A percentile compares a stretch with the other conserved stretches of the same genome.
Evolutionary conservation across 2,329 filamentous ascomycete genomes (phyloP).

Genomic region (Colletotrichum costaricense): DNA sequence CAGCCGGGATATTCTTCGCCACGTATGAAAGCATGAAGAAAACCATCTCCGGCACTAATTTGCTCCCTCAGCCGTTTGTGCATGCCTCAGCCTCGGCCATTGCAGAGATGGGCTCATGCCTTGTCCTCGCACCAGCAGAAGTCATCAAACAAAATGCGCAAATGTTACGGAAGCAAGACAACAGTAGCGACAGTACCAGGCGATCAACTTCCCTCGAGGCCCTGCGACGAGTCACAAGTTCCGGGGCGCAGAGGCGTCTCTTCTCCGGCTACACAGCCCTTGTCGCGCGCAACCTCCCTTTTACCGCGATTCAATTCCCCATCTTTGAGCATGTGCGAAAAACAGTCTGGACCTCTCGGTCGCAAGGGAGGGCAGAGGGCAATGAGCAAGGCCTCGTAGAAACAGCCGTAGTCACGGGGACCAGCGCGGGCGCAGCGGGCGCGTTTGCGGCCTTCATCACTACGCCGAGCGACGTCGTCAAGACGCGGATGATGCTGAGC

Average conservation of each 20-base stretch:
- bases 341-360: constrained; percentile 56
- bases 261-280: constrained; percentile 83
- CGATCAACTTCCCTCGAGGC: constrained; percentile 59
- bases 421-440: constrained; percentile 80
- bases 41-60: constrained; percentile 63
- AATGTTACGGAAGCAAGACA: constrained; percentile 66
- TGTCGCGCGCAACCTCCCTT: constrained; percentile 84
- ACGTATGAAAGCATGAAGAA: constrained; percentile 85
- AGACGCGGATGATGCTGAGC: constrained; percentile 88
- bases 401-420: constrained; percentile 76
- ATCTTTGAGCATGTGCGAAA: constrained; percentile 80
- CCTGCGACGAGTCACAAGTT: constrained; percentile 61
- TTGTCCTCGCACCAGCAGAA: constrained; percentile 88
- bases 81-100: constrained; percentile 79
- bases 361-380: constrained; percentile 39
- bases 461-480: constrained; percentile 89
- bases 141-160: constrained; percentile 96
- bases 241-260: constrained; percentile 68
- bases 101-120: constrained; percentile 86
- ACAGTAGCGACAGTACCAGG: constrained; percentile 23
- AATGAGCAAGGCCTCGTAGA: constrained; percentile 62
- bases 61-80: constrained; percentile 74
- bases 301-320: constrained; percentile 90
- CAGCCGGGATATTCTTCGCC: constrained; percentile 88
- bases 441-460: constrained; percentile 83